Base-by-base conservation (phyloP, 495 filamentous ascomycete genomes). In the Penicillium macrosclerotiorum region DNA sequence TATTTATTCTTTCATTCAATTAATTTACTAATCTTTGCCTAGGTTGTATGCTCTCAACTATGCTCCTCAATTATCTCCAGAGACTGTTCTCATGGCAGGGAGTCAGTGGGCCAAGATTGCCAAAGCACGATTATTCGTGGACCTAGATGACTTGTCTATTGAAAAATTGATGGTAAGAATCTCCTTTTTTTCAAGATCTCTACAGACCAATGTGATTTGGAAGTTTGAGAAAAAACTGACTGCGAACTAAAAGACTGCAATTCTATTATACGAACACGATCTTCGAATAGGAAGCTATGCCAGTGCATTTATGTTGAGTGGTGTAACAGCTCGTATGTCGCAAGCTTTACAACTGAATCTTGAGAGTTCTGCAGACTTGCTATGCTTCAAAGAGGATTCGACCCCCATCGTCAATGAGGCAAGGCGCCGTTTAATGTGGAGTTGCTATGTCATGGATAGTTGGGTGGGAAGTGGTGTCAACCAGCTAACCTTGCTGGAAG, bases 361-460 rank as follows among this genome's bases (percentile, higher is more conserved):
- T 25, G 59, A 62, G 12, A 48, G 35, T n/a, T 62, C 59, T 3
- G 38, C 52, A 27, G 59, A 62, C 30, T 29, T 62, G 4, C 51
- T 62, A 16, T 59, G 59, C 24, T n/a, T 32, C 13, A 22, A 42
- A 18, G 5, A 37, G 17, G 42, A 54, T 12, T 47, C 44, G 4
- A 43, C 25, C 5, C 35, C 50, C 4, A 17, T 53, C 6, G 19
- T 37, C 1, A 54, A 54, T 13, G 59, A 62, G 29, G 44, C 47
- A 0, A 44, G 56, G 9, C 55, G 59, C 9, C 45, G 59, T 22
- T 23, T 59, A 16, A 59, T 59, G 47, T 62, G 59, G 59, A 54
- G 55, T 7, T 59, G 55, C 27, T 62, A 62, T 56, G 51, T 62
- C 8, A 57, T 62, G 48, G 59, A 62, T 34, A 57, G 55, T 16